Conservation (phyloP, 2,329 filamentous ascomycete species). For the Colletotrichum godetiae region DNA sequence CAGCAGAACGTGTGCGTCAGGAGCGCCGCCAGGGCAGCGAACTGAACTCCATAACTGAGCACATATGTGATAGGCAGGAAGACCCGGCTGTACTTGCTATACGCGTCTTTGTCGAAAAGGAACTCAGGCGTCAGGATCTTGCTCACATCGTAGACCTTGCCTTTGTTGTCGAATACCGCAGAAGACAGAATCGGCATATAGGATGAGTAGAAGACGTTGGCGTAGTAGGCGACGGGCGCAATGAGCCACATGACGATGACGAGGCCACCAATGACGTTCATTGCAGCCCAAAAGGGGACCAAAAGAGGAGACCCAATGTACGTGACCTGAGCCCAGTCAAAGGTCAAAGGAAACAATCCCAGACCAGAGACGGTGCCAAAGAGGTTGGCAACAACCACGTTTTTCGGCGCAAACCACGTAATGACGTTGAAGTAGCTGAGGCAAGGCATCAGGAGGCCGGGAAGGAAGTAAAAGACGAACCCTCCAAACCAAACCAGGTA, state of each 20-base stretch:
- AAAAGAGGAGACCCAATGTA: conserved; percentile 87
- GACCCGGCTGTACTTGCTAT: conserved; percentile 83
- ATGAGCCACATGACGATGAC: conserved; percentile 88
- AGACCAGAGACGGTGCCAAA: conserved; percentile 89
- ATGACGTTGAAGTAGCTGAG: conserved; percentile 90
- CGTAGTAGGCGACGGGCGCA: conserved; percentile 84
- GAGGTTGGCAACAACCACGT: conserved; percentile 86
- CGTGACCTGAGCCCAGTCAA: conserved; percentile 92
- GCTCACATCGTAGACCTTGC: conserved; percentile 82
- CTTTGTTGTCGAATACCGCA: conserved; percentile 87
- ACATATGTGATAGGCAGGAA: conserved; percentile 91
- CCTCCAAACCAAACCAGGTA: conserved; percentile 76
- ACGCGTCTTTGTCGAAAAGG: conserved; percentile 80
- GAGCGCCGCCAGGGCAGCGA: conserved; percentile 82
- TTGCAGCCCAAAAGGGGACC: conserved; percentile 87
- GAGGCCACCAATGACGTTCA: conserved; percentile 85
- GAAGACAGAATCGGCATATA: conserved; percentile 90
- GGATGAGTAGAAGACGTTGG: conserved; percentile 81
- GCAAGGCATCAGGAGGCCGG: conserved; percentile 83
- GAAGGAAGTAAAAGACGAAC: conserved; percentile 87
- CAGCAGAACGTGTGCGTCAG: conserved; percentile 85
- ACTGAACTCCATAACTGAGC: conserved; percentile 86
- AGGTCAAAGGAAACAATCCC: conserved; percentile 85
- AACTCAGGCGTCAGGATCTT: conserved; percentile 83
- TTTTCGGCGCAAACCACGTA: conserved; percentile 89